Evolutionary conservation across 2,329 filamentous ascomycete genomes (phyloP), one percentile per base, ranked within the genome.

Genomic region (Decorospora gaudefroyi): DNA sequence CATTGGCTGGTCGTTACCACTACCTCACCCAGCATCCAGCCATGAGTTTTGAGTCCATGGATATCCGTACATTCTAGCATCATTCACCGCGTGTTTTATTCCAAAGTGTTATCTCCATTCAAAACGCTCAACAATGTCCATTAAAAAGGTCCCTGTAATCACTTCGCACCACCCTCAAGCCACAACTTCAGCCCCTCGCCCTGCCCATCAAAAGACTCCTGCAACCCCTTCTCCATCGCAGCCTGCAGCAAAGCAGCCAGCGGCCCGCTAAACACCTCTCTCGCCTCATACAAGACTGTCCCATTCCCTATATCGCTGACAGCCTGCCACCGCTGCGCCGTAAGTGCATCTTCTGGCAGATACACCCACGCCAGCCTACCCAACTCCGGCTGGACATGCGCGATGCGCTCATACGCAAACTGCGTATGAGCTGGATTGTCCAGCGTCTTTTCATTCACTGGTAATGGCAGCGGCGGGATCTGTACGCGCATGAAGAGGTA

Each of bases 281-380:
- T 49, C 37, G 57, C 62, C 51, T 67, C 64, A 42, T 68, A 68
- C 42, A 66, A 36, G 12, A 66, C 45, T 3, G 22, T 57, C 8
- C 61, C 64, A 25, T 49, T 49, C 7, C 51, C 57, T 3, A 60
- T 18, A 18, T 59, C 49, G 28, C 55, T 65, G 15, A 67, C 30
- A 11, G 57, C 63, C 48, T 62, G 61, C 65, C 65, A 67, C 5
- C 64, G 44, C 31, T 59, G 54, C 8, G 61, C 49, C 5, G 51
- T 38, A 1, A 66, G 34, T 4, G 45, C 18, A 1, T 21, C 22
- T 5, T 59, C 53, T 3, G 39, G 37, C 4, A 40, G 25, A 21
- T 48, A 61, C 6, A 48, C 43, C 65, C 64, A 68, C 5, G 64
- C 63, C 11, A 68, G 29, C 11, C 64, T 49, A 2, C 55, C 54